Conservation (phyloP, 2,329 filamentous ascomycete genomes). For the Sclerotinia minor region DNA sequence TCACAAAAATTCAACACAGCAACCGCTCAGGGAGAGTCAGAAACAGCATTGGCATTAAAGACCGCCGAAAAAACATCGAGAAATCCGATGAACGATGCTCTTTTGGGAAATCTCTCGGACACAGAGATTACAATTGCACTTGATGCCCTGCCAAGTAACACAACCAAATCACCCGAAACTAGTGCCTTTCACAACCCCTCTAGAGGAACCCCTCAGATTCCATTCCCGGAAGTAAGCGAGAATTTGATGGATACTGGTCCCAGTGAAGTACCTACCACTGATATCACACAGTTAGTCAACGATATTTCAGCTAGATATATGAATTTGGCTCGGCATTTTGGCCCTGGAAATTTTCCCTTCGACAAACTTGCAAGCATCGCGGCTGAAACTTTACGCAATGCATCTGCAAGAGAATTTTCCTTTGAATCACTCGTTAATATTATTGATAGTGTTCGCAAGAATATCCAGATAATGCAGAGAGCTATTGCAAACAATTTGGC, state of each 20-base stretch:
- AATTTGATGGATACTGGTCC: too few relatives aligned
- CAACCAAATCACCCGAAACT: neutral
- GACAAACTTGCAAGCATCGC: neutral
- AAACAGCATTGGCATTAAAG: neutral
- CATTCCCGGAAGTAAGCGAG: neutral
- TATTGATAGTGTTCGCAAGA: neutral
- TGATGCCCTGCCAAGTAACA: neutral
- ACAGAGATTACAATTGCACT: neutral
- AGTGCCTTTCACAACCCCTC: neutral
- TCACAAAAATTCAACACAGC: neutral
- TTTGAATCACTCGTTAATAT: neutral
- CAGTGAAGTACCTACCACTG: neutral
- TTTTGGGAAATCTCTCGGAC: neutral
- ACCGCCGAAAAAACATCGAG: too few relatives aligned
- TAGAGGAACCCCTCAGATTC: neutral
- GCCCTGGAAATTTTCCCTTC: neutral
- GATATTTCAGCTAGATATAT: conserved; percentile 3
- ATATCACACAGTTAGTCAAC: neutral
- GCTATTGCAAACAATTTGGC: too few relatives aligned
- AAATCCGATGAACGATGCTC: neutral
- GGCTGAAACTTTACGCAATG: neutral
- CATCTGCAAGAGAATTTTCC: neutral
- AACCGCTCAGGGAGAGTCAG: neutral
- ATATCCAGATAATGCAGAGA: neutral
- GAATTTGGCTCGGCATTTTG: neutral